Conservation (phyloP, 352 stramenopile genomes). For the Thalassiosira livingstoniorum region DNA sequence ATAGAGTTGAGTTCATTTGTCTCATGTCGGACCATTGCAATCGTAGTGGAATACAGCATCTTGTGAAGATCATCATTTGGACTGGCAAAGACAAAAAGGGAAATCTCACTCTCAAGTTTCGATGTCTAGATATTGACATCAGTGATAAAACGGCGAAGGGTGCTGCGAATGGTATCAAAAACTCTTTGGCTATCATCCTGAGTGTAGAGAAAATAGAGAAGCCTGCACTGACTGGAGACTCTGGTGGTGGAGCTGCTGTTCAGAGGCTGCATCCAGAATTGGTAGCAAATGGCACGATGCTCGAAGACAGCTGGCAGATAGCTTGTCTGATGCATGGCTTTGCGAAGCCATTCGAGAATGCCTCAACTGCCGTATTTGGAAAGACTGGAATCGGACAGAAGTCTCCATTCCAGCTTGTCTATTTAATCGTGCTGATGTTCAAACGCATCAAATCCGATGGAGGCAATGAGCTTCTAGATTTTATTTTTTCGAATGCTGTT, state of each 20-base stretch:
- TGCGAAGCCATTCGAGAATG: slow-evolving; percentile 22
- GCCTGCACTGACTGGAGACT: slow-evolving; percentile 22
- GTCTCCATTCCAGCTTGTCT: slow-evolving; percentile 40
- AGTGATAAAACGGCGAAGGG: slow-evolving; percentile 6
- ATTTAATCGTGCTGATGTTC: slow-evolving; percentile 16
- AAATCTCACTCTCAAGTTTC: slow-evolving; percentile 3
- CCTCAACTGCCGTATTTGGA: slow-evolving; percentile 24
- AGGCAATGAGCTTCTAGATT: neutral
- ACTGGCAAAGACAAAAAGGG: slow-evolving; percentile 3
- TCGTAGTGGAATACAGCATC: slow-evolving; percentile 11
- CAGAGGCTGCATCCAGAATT: slow-evolving; percentile 25
- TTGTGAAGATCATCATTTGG: slow-evolving; percentile 36
- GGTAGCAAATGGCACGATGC: neutral
- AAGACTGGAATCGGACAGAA: slow-evolving; percentile 24
- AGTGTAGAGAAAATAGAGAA: neutral
- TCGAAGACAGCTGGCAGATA: neutral
- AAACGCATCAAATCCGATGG: slow-evolving; percentile 13
- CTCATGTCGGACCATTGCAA: slow-evolving; percentile 27
- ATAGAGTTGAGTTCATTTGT: neutral
- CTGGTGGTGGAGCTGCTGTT: slow-evolving; percentile 28
- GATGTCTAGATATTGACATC: slow-evolving; percentile 19
- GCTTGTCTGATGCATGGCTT: slow-evolving; percentile 34
- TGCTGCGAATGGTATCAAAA: slow-evolving; percentile 16
- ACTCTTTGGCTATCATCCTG: neutral
- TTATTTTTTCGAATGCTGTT: slow-evolving; percentile 2